Conservation (phyloP, 2,329 filamentous ascomycete genomes). For the Paecilomyces sp. region DNA sequence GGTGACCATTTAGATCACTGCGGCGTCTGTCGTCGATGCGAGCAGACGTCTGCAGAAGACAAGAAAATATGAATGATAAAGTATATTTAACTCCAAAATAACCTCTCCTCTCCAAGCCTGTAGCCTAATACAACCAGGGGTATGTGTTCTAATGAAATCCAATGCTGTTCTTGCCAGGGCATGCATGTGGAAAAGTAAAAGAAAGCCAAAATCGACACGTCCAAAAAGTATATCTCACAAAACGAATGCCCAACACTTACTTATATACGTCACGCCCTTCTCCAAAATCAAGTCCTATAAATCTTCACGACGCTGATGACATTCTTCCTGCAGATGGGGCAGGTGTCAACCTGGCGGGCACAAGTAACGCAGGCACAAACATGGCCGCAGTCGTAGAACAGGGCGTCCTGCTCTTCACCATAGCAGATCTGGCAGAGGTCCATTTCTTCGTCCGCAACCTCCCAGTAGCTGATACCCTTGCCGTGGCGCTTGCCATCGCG, state of each 20-base stretch:
- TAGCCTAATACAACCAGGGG: neutral
- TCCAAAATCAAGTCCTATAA: slow-evolving; percentile 34
- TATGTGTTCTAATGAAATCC: neutral
- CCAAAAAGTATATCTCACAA: neutral
- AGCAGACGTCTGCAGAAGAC: neutral
- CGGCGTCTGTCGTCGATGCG: neutral
- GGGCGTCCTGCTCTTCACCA: slow-evolving; percentile 51
- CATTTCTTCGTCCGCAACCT: slow-evolving; percentile 55
- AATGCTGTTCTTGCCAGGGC: neutral
- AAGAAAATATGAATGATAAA: neutral
- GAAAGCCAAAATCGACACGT: neutral
- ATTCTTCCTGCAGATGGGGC: slow-evolving; percentile 54
- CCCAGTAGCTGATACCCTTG: slow-evolving; percentile 56
- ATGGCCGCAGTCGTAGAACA: slow-evolving; percentile 59
- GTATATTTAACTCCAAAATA: neutral
- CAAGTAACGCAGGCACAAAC: slow-evolving; percentile 56
- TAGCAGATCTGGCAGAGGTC: slow-evolving; percentile 57
- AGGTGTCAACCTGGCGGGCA: slow-evolving; percentile 51
- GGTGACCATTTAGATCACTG: neutral
- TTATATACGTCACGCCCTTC: neutral
- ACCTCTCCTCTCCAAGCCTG: neutral
- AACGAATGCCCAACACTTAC: neutral
- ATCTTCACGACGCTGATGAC: slow-evolving; percentile 54
- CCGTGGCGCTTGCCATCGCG: slow-evolving; percentile 54
- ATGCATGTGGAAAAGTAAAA: slow-evolving; percentile 4